Conservation (phyloP, 495 filamentous ascomycete genomes). For the Penicillium cinerascens region DNA sequence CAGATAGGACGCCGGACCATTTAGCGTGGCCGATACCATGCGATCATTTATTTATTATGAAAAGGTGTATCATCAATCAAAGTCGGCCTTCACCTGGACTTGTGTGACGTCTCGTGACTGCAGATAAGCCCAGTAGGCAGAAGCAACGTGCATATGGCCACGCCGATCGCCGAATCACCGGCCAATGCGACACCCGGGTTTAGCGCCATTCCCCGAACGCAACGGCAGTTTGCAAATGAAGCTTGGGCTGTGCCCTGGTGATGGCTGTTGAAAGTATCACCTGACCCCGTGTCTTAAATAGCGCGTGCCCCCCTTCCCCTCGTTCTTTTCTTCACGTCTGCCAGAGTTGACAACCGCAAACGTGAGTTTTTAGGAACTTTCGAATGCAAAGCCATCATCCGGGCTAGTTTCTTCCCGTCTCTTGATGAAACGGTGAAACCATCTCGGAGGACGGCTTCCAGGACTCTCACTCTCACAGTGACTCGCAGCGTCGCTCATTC, state of each 20-base stretch:
- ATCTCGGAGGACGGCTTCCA: slow-evolving; percentile 35
- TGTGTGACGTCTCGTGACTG: background rate
- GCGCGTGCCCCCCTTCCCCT: slow-evolving; percentile 26
- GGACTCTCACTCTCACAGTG: slow-evolving; percentile 32
- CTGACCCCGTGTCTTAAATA: slow-evolving; percentile 24
- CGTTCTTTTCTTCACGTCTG: slow-evolving; percentile 28
- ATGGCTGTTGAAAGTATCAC: slow-evolving; percentile 31
- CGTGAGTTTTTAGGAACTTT: slow-evolving; percentile 29
- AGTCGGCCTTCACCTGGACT: background rate
- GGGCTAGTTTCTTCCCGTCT: slow-evolving; percentile 16
- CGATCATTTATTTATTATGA: background rate
- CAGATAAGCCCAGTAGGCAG: background rate
- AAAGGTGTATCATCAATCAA: background rate
- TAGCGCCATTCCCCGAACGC: slow-evolving; percentile 14
- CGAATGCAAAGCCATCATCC: slow-evolving; percentile 31
- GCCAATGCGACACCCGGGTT: slow-evolving; percentile 12
- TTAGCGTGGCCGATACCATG: slow-evolving; percentile 8
- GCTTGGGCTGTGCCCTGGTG: slow-evolving; percentile 9
- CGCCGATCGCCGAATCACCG: slow-evolving; percentile 11
- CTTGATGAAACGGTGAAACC: slow-evolving; percentile 25
- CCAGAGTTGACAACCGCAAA: slow-evolving; percentile 39
- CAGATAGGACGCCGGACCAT: slow-evolving; percentile 1
- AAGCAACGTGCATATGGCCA: slow-evolving; percentile 8
- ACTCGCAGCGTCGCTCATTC: slow-evolving; percentile 36
- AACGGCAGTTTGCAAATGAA: background rate